Evolutionary conservation across 1,284 basidiomycete species (phyloP), one percentile per base, ranked within the genome.

Genomic region (Lignosus rhinocerotis): DNA sequence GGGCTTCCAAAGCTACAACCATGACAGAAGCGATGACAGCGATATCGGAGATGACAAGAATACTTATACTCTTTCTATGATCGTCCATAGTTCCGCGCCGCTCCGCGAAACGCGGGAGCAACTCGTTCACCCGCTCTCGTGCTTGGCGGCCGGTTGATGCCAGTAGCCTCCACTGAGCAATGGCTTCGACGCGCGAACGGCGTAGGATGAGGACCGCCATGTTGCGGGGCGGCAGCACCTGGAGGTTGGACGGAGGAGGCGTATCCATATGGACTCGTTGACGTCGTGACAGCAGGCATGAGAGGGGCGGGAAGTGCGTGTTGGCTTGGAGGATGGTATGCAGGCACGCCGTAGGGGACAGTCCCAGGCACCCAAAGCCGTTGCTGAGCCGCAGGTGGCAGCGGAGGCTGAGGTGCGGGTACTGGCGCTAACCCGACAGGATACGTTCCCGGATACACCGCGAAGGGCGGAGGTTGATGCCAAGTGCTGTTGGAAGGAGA

Each of bases 281-380:
- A 51, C 19, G 42, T 48, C n/a, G 45, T 3, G 32, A 47, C 17
- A 6, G 39, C 7, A 25, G 56, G 36, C 30, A 25, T 33, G 14
- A 25, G 17, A 17, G 55, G 51, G 0, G 39, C n/a, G 11, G 46
- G 21, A 30, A 47, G 8, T 8, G 19, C 21, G 21, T 21, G 49
- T 6, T 38, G 33, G 7, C 30, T 44, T 10, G 48, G 19, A 21
- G 41, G 43, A 12, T 42, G 32, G 33, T 25, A 47, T n/a, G 48
- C 34, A 17, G 55, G 17, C 3, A 46, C n/a, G 4, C 53, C 41
- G 30, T 58, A 58, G 2, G 55, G 41, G 6, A 48, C 30, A 8
- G 54, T 17, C 5, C 56, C 56, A 6, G 60, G 56, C 19, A 59
- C 44, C 67, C 67, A 68, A 46, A 43, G 60, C 9, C 56, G 55